phyloP scores from a whole-genome alignment of 306 rosid species.

The Medicago lupulina region DNA sequence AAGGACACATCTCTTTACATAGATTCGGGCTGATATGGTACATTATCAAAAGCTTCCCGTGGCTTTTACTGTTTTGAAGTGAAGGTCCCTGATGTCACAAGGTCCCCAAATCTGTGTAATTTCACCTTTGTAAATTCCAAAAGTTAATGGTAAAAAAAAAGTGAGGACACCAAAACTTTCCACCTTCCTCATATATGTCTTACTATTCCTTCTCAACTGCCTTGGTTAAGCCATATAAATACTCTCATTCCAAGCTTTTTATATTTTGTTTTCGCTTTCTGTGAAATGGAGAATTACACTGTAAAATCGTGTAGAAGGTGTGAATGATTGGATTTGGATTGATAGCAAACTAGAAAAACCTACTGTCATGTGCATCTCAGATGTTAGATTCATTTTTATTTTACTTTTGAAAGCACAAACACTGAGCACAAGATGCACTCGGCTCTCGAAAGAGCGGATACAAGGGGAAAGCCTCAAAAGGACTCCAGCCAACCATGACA shows the following conservation, averaged over 20 bases:
- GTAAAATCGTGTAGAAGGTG: conserved; percentile 20
- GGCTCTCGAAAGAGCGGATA: too few species aligned
- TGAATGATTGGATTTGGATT: not conserved
- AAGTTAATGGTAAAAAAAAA: not conserved
- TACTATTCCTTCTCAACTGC: conserved; percentile 15
- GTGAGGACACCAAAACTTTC: not conserved
- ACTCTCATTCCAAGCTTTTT: not conserved
- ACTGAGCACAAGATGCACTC: too few species aligned
- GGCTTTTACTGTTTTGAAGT: not conserved
- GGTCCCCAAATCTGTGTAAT: conserved; percentile 9
- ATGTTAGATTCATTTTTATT: too few species aligned
- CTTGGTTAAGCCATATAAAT: not conserved
- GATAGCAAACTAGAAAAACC: not conserved
- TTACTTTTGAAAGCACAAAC: too few species aligned
- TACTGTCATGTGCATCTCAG: not conserved
- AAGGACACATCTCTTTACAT: not conserved
- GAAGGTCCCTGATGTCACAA: not conserved
- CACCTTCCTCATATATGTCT: not conserved
- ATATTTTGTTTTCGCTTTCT: not conserved
- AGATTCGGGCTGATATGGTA: not conserved
- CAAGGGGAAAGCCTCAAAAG: too few species aligned
- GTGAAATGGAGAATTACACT: not conserved
- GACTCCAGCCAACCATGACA: too few species aligned
- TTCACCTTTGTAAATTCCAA: conserved; percentile 3
- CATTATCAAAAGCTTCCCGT: not conserved